Evolutionary conservation across 2,329 filamentous ascomycete genomes (phyloP).

Genomic region (Calonectria leucothoes): DNA sequence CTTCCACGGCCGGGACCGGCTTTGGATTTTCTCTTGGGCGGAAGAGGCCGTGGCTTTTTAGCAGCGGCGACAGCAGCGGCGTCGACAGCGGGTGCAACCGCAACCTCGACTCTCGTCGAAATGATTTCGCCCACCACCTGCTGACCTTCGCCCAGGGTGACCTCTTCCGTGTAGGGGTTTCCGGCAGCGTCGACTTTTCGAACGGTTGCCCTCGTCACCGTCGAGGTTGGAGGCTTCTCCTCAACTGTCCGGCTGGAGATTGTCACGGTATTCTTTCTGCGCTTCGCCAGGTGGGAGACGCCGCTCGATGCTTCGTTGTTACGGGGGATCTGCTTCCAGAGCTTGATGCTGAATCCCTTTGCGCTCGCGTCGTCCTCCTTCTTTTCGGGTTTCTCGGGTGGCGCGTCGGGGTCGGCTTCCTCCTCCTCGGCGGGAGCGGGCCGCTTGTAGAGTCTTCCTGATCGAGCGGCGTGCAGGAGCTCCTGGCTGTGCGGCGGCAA

Average conservation of each 20-base stretch:
- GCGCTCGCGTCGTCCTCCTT: slow-evolving; percentile 70
- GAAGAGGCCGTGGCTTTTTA: slow-evolving; percentile 76
- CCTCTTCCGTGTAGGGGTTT: slow-evolving; percentile 85
- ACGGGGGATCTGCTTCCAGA: slow-evolving; percentile 72
- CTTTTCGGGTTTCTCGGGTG: slow-evolving; percentile 66
- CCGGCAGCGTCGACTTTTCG: slow-evolving; percentile 82
- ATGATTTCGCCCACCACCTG: slow-evolving; percentile 85
- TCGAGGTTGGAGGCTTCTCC: slow-evolving; percentile 61
- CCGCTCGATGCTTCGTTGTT: slow-evolving; percentile 64
- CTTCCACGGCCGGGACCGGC: slow-evolving; percentile 79
- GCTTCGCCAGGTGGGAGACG: slow-evolving; percentile 69
- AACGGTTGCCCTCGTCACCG: slow-evolving; percentile 82
- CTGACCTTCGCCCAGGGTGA: slow-evolving; percentile 84
- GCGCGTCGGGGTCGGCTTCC: slow-evolving; percentile 62
- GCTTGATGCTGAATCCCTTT: slow-evolving; percentile 65
- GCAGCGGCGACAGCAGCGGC: slow-evolving; percentile 55
- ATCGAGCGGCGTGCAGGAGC: slow-evolving; percentile 83
- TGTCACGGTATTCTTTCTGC: slow-evolving; percentile 70
- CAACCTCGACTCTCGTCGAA: slow-evolving; percentile 65
- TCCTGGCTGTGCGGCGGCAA: slow-evolving; percentile 84
- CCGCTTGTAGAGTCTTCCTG: slow-evolving; percentile 80
- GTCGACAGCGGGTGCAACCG: slow-evolving; percentile 59
- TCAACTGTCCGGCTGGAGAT: slow-evolving; percentile 64
- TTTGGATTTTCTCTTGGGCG: slow-evolving; percentile 84
- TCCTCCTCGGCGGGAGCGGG: slow-evolving; percentile 72